Evolutionary conservation across 768 basidiomycete species (phyloP).

Genomic region (Lepiota brunneoincarnata): DNA sequence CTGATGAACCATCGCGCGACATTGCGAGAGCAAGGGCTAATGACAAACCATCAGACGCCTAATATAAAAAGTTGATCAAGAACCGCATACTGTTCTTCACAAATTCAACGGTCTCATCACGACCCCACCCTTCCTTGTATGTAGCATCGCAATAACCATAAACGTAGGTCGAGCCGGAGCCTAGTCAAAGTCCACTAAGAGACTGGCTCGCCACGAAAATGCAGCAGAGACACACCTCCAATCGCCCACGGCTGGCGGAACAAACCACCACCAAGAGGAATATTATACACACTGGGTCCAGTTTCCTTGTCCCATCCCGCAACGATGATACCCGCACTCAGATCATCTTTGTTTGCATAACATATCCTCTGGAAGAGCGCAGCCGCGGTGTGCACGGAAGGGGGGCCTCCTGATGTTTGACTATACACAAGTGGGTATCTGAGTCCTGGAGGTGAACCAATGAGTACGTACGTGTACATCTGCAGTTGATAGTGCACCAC

Average conservation of each 20-base stretch:
- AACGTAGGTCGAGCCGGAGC: conserved; percentile 95
- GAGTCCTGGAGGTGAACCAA: conserved; percentile 1
- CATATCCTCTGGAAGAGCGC: conserved; percentile 82
- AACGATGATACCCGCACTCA: conserved; percentile 95
- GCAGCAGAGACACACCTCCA: conserved; percentile 59
- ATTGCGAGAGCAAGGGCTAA: conserved; percentile 92
- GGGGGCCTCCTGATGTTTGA: conserved; percentile 60
- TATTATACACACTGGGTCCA: conserved; percentile 94
- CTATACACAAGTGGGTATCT: conserved; percentile 22
- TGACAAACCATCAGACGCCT: conserved; percentile 5
- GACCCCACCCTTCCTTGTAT: conserved; percentile 87
- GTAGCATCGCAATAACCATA: conserved; percentile 99
- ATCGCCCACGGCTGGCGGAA: conserved; percentile 99
- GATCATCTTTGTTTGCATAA: conserved; percentile 88
- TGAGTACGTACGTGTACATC: conserved; percentile 56
- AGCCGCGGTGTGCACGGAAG: conserved; percentile 81
- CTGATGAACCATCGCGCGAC: conserved; percentile 97
- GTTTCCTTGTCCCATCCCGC: conserved; percentile 94
- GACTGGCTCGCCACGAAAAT: neutral
- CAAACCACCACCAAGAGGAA: conserved; percentile 93
- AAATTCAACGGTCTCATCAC: conserved; percentile 88
- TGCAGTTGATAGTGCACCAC: conserved; percentile 82
- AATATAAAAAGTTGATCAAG: neutral
- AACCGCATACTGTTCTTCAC: conserved; percentile 86
- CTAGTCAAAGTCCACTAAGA: conserved; percentile 31